Conservation (phyloP, 805 yeast genomes). For the Ogataea neopini region DNA sequence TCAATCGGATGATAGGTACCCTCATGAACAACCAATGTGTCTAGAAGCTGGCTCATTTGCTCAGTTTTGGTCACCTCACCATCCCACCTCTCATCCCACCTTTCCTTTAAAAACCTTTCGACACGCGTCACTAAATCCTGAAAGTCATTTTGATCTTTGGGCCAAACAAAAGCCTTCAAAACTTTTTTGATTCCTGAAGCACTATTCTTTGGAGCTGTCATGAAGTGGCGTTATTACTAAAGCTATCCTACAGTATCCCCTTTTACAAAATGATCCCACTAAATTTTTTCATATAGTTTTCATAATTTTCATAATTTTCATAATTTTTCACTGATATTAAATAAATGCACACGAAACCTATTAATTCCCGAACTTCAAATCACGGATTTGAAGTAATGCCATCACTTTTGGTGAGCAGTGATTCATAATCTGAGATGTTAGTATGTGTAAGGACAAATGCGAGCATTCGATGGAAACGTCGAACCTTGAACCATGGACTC, state of each 20-base stretch:
- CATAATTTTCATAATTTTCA: not conserved
- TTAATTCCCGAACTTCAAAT: not conserved
- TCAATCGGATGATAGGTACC: too few species aligned
- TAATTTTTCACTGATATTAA: not conserved
- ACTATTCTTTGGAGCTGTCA: too few species aligned
- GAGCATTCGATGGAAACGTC: too few species aligned
- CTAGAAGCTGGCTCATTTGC: not conserved
- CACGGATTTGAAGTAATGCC: not conserved
- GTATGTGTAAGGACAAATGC: too few species aligned
- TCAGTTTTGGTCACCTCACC: not conserved
- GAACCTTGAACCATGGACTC: too few species aligned
- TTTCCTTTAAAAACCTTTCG: too few species aligned
- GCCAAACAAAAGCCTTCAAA: not conserved
- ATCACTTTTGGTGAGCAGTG: not conserved
- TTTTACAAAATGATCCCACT: not conserved
- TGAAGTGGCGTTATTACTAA: too few species aligned
- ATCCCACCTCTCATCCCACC: not conserved
- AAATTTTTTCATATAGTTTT: not conserved
- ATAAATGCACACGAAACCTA: not conserved
- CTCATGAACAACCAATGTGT: not conserved
- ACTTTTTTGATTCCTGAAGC: too few species aligned
- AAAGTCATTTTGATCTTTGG: not conserved
- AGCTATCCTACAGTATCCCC: not conserved
- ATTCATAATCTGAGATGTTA: conserved; percentile 6
- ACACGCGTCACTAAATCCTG: too few species aligned